These are phyloP conservation scores for Backusella tuberculispora DNA, from an alignment of 192 early-diverging fungal genomes.

Conservation along the genomic window DNA sequence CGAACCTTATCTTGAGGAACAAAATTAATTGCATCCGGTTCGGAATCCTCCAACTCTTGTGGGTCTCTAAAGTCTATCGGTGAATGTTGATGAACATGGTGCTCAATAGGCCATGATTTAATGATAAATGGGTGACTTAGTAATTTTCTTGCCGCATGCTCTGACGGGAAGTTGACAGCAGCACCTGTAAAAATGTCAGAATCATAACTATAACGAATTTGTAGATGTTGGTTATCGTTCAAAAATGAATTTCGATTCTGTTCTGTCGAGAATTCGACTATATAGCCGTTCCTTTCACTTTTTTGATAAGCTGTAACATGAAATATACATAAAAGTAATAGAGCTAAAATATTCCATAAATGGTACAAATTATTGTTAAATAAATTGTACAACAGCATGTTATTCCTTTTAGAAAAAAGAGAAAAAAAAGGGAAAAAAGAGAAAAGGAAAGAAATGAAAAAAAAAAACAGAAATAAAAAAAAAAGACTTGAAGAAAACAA, in stretches of 20 bases:
- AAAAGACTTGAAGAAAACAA: background rate
- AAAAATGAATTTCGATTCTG: background rate
- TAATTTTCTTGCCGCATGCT: constrained; percentile 4
- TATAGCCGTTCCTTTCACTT: background rate
- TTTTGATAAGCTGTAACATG: background rate
- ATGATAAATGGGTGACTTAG: constrained; percentile 8
- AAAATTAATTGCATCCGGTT: background rate
- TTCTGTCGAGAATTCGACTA: background rate
- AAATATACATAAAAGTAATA: background rate
- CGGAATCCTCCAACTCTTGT: background rate
- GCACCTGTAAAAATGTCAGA: constrained; percentile 24
- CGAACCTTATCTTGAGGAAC: constrained; percentile 16
- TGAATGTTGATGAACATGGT: constrained; percentile 13
- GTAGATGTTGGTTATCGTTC: background rate
- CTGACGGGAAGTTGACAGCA: constrained; percentile 18
- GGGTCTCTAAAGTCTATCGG: background rate
- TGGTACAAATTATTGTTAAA: background rate
- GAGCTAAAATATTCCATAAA: background rate
- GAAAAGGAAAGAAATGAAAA: background rate
- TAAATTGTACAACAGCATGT: constrained; percentile 2
- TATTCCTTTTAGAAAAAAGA: background rate
- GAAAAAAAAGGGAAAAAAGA: background rate
- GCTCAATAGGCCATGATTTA: constrained; percentile 31
- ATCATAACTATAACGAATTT: constrained; percentile 24
- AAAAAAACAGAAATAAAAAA: background rate